Conservation (phyloP, 2,329 filamentous ascomycete species). For the Ramularia collo-cygni region DNA sequence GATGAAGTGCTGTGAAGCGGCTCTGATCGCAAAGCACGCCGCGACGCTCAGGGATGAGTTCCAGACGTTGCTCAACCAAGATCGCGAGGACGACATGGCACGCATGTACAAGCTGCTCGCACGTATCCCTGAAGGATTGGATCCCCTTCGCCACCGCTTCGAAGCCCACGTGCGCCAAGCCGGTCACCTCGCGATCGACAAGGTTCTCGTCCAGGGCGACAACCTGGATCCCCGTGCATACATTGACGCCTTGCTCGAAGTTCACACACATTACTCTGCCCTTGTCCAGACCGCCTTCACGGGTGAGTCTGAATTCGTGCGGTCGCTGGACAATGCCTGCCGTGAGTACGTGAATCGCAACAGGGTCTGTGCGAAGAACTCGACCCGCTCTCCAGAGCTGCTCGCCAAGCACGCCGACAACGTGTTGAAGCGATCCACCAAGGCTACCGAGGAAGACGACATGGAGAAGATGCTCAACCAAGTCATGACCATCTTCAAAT, state of each 20-base stretch:
- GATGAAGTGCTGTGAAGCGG: slow-evolving; percentile 81
- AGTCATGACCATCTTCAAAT: slow-evolving; percentile 99
- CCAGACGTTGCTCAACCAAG: slow-evolving; percentile 84
- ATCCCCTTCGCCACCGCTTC: slow-evolving; percentile 79
- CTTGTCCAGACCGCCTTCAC: slow-evolving; percentile 89
- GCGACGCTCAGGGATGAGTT: slow-evolving; percentile 88
- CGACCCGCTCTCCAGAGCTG: slow-evolving; percentile 88
- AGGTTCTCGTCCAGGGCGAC: slow-evolving; percentile 81
- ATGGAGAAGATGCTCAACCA: slow-evolving; percentile 81
- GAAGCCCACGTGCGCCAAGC: slow-evolving; percentile 90
- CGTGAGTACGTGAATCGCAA: slow-evolving; percentile 98
- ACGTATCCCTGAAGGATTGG: slow-evolving; percentile 82
- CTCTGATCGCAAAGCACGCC: slow-evolving; percentile 84
- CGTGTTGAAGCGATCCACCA: slow-evolving; percentile 84
- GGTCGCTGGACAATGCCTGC: slow-evolving; percentile 93
- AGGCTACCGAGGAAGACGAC: slow-evolving; percentile 88
- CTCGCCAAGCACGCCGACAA: slow-evolving; percentile 94
- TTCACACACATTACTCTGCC: slow-evolving; percentile 86
- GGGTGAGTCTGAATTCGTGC: slow-evolving; percentile 93
- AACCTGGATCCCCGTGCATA: slow-evolving; percentile 94
- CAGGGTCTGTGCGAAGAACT: slow-evolving; percentile 86
- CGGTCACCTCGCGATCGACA: slow-evolving; percentile 79
- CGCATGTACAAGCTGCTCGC: slow-evolving; percentile 92
- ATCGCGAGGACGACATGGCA: slow-evolving; percentile 90
- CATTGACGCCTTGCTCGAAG: slow-evolving; percentile 83